Percentiles rank a stretch among this genome's conserved stretches.
These are phyloP conservation scores for Casuarina equisetifolia DNA, from an alignment of 306 rosid species.

Conservation along the genomic window DNA sequence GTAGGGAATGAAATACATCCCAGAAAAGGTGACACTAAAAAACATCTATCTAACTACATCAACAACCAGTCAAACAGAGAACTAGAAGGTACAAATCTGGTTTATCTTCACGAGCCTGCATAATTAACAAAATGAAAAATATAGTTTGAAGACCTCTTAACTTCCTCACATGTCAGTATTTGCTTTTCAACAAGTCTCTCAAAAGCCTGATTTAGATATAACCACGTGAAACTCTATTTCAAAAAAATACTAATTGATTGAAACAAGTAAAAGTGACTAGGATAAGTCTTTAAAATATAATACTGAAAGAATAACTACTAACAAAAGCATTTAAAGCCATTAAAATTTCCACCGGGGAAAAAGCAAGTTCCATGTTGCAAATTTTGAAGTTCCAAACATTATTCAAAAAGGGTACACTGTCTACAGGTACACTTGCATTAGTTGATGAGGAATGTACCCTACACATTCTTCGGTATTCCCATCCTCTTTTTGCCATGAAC, in stretches of 20 bases:
- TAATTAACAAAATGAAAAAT: slow-evolving; percentile 10
- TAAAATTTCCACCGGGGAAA: neutral
- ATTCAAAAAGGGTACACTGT: neutral
- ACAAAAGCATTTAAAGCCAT: neutral
- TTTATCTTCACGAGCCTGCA: slow-evolving; percentile 16
- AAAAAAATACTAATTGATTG: neutral
- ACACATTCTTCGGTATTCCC: neutral
- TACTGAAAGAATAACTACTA: no score
- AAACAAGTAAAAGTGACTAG: neutral
- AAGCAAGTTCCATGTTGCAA: neutral
- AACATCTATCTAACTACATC: neutral
- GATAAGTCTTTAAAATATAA: neutral
- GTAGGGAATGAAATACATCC: neutral
- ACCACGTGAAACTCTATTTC: slow-evolving; percentile 22
- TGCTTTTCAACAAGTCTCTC: slow-evolving; percentile 94
- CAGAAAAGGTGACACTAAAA: slow-evolving; percentile 4
- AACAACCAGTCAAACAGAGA: neutral
- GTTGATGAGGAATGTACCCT: neutral
- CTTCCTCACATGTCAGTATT: slow-evolving; percentile 93
- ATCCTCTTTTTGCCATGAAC: neutral
- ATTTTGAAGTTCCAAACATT: neutral
- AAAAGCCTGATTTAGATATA: slow-evolving; percentile 67
- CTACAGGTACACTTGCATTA: neutral
- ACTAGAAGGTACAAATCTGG: neutral
- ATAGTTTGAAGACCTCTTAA: slow-evolving; percentile 34